phyloP scores from a whole-genome alignment of 257 asterid genomes.

The Solanum tarijense region DNA sequence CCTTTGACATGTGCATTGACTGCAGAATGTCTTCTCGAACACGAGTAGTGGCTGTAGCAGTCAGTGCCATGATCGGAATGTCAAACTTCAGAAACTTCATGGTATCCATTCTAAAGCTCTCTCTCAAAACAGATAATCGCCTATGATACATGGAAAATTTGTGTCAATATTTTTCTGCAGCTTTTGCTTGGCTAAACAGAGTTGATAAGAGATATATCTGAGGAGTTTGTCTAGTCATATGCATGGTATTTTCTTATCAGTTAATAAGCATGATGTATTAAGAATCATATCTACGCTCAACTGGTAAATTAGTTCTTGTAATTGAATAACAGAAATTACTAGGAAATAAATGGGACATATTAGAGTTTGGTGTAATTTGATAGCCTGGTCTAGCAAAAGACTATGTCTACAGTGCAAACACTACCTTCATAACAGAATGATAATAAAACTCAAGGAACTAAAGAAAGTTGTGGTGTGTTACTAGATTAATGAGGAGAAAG shows the following conservation, averaged over 20 bases:
- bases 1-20: conserved; percentile 56
- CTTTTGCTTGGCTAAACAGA: not conserved
- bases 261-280: not conserved
- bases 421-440: not conserved
- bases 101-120: conserved; percentile 40
- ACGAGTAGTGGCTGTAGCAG: conserved; percentile 61
- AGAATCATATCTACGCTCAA: not conserved
- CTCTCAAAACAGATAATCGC: conserved; percentile 57
- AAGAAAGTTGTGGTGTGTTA: not conserved
- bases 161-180: not conserved
- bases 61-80: conserved; percentile 74
- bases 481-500: not conserved
- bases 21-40: conserved; percentile 72
- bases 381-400: not conserved
- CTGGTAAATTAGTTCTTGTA: not conserved
- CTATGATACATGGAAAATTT: conserved; percentile 21
- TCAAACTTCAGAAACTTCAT: conserved; percentile 55
- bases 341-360: not conserved
- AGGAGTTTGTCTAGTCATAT: not conserved
- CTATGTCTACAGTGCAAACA: not conserved
- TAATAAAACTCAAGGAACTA: not conserved
- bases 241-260: not conserved
- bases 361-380: not conserved
- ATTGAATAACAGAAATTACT: not conserved
- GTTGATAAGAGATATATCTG: not conserved